A percentile compares a stretch with the other conserved stretches of the same genome.
Evolutionary conservation across 2,329 filamentous ascomycete species (phyloP).

Genomic region (Nemania sp.): DNA sequence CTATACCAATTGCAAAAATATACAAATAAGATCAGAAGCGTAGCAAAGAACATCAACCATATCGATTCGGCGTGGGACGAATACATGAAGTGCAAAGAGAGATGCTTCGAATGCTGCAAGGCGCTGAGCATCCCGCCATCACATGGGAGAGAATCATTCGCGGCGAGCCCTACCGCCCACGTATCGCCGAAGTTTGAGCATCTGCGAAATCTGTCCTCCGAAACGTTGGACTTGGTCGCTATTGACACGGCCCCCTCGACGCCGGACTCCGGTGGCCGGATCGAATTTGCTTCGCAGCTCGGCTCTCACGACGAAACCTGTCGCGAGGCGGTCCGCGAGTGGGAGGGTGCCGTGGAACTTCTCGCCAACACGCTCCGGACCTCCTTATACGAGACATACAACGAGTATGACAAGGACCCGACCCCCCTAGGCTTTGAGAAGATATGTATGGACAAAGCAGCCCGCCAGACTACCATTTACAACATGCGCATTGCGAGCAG

Average conservation of each 20-base stretch:
- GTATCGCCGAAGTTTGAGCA: slow-evolving; percentile 5
- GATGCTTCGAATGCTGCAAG: slow-evolving; percentile 47
- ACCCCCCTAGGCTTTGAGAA: slow-evolving; percentile 49
- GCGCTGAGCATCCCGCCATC: slow-evolving; percentile 40
- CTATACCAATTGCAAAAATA: slow-evolving; percentile 24
- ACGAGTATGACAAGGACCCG: slow-evolving; percentile 50
- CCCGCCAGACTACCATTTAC: slow-evolving; percentile 49
- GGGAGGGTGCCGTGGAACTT: slow-evolving; percentile 49
- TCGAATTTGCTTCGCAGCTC: background rate
- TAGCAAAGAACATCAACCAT: slow-evolving; percentile 19
- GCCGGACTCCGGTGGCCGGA: slow-evolving; percentile 18
- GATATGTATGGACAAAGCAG: slow-evolving; percentile 48
- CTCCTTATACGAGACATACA: slow-evolving; percentile 52
- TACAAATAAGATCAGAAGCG: slow-evolving; percentile 18
- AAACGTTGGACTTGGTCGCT: slow-evolving; percentile 6
- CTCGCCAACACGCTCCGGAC: slow-evolving; percentile 48
- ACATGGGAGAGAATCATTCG: slow-evolving; percentile 7
- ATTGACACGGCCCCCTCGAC: slow-evolving; percentile 31
- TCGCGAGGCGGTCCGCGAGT: slow-evolving; percentile 49
- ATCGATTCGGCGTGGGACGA: slow-evolving; percentile 52
- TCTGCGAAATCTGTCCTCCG: slow-evolving; percentile 2
- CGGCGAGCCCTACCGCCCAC: slow-evolving; percentile 21
- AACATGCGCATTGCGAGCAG: slow-evolving; percentile 53
- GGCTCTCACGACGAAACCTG: slow-evolving; percentile 35
- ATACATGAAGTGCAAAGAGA: slow-evolving; percentile 49